Conservation (phyloP, 1,284 basidiomycete genomes). For the Cryptococcus amylolentus region DNA sequence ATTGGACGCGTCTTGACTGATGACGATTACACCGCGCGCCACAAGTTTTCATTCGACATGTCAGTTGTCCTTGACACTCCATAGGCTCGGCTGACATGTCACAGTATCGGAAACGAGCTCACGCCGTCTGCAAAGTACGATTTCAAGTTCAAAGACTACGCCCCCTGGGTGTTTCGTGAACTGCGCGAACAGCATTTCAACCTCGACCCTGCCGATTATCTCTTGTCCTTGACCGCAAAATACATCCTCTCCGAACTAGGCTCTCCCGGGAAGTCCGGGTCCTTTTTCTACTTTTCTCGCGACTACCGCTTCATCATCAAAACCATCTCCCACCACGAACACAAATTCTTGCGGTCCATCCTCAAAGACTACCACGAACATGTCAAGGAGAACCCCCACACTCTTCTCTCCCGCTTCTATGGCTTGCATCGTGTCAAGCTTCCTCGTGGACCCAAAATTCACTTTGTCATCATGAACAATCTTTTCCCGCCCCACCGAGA, state of each 20-base stretch:
- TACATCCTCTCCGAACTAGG: conserved; percentile 98
- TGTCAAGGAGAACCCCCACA: conserved; percentile 87
- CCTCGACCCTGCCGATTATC: conserved; percentile 94
- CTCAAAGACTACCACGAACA: conserved; percentile 84
- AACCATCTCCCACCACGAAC: conserved; percentile 90
- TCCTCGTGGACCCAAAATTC: conserved; percentile 88
- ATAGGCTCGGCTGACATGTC: conserved; percentile 8
- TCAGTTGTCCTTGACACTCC: conserved; percentile 50
- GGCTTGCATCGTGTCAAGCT: conserved; percentile 96
- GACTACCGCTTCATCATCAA: conserved; percentile 99
- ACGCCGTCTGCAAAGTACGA: conserved; percentile 86
- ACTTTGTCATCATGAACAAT: conserved; percentile 99
- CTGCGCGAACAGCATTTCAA: conserved; percentile 91
- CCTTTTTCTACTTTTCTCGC: conserved; percentile 98
- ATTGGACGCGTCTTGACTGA: conserved; percentile 76
- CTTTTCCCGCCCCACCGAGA: conserved; percentile 96
- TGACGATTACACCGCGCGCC: conserved; percentile 82
- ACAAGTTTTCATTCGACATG: conserved; percentile 99
- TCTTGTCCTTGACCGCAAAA: conserved; percentile 91
- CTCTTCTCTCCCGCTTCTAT: conserved; percentile 89
- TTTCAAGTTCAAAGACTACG: conserved; percentile 98
- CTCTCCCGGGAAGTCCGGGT: conserved; percentile 97
- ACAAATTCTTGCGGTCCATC: conserved; percentile 85
- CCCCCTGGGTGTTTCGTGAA: conserved; percentile 95
- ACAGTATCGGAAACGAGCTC: conserved; percentile 88